Evolutionary conservation across 148 eudicot genomes (phyloP).

Genomic region (Mesembryanthemum crystallinum): DNA sequence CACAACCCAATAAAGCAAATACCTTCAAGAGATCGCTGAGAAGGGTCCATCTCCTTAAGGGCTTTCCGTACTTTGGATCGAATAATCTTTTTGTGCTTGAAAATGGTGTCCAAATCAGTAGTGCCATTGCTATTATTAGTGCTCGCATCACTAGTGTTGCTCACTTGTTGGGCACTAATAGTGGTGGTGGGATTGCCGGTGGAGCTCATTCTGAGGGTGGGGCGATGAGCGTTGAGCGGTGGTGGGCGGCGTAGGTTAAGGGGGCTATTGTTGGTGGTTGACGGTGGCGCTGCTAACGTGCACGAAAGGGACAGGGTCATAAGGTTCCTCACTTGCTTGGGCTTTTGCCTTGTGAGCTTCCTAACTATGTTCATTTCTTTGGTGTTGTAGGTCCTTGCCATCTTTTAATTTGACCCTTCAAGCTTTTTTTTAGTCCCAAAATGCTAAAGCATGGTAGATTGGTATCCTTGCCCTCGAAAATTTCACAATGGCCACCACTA

Average conservation of each 20-base stretch:
- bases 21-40: constrained; percentile 64
- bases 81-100: constrained; percentile 55
- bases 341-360: constrained; percentile 14
- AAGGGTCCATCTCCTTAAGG: constrained; percentile 66
- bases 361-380: constrained; percentile 21
- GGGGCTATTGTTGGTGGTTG: not conserved
- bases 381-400: constrained; percentile 1
- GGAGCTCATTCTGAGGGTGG: constrained; percentile 35
- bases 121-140: not conserved
- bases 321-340: constrained; percentile 6
- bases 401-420: not conserved
- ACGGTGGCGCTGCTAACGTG: constrained; percentile 17
- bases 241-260: constrained; percentile 19
- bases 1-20: not conserved
- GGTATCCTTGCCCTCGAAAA: no score
- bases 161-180: constrained; percentile 17
- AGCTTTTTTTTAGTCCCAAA: not conserved
- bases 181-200: constrained; percentile 25
- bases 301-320: no score
- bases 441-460: no score
- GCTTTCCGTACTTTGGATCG: constrained; percentile 56
- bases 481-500: no score
- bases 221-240: constrained; percentile 10
- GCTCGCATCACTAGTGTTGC: not conserved
- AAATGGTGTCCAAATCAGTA: constrained; percentile 46